A percentile compares a stretch with the other conserved stretches of the same genome.
Evolutionary conservation across 2,329 filamentous ascomycete species (phyloP).

Genomic region (Xylariaceae sp.): DNA sequence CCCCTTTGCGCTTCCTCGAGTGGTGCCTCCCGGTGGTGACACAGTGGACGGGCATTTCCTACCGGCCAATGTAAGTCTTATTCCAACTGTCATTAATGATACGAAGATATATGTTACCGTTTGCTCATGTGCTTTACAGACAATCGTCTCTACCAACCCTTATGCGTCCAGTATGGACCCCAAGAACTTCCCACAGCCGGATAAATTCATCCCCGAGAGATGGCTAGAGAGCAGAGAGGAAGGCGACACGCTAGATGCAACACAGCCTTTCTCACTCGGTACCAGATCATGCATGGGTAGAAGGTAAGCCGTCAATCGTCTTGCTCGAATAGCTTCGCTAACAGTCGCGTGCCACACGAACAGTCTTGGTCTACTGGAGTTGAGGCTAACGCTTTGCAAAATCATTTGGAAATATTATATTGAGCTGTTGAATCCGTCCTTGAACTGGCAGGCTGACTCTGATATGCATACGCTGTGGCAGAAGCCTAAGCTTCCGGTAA

Average conservation of each 20-base stretch:
- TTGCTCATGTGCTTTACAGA: no score
- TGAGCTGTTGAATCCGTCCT: slow-evolving; percentile 12
- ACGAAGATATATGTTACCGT: no score
- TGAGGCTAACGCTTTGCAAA: slow-evolving; percentile 6
- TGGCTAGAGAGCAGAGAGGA: slow-evolving; percentile 14
- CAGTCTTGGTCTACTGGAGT: slow-evolving; percentile 15
- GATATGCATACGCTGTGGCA: slow-evolving; percentile 23
- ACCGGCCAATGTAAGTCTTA: background rate
- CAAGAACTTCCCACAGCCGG: slow-evolving; percentile 12
- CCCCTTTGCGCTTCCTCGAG: background rate
- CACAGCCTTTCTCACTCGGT: slow-evolving; percentile 13
- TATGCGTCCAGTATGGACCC: slow-evolving; percentile 17
- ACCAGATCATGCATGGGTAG: slow-evolving; percentile 14
- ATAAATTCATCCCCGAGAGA: slow-evolving; percentile 15
- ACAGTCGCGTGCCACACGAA: background rate
- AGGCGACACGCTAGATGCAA: slow-evolving; percentile 19
- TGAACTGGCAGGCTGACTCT: slow-evolving; percentile 25
- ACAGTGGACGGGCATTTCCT: background rate
- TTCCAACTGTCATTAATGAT: no score
- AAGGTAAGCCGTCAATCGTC: slow-evolving; percentile 9
- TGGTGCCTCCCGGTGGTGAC: slow-evolving; percentile 5
- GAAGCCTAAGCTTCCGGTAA: slow-evolving; percentile 20
- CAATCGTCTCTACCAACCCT: slow-evolving; percentile 17
- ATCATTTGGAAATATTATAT: slow-evolving; percentile 22
- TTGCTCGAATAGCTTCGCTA: background rate